Evolutionary conservation across 768 basidiomycete species (phyloP).

Genomic region (Mycena rebaudengoi): DNA sequence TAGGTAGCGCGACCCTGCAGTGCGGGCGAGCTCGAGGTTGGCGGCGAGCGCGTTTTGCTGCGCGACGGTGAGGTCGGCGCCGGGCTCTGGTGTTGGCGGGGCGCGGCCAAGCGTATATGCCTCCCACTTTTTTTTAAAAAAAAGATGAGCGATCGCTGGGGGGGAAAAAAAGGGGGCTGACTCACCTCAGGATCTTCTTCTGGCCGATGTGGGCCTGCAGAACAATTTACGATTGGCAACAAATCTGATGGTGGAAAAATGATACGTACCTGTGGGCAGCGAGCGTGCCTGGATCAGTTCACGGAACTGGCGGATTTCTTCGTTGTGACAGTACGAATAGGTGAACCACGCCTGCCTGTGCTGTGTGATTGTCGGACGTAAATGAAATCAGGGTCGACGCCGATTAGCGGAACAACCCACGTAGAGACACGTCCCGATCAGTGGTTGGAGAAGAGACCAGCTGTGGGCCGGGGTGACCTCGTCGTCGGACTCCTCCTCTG

Average conservation of each 20-base stretch:
- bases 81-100: slow-evolving; percentile 63
- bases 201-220: slow-evolving; percentile 75
- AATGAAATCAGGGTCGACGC: slow-evolving; percentile 42
- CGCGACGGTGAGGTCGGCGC: slow-evolving; percentile 70
- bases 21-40: slow-evolving; percentile 81
- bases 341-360: slow-evolving; percentile 96
- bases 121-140: slow-evolving; percentile 63
- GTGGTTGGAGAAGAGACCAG: slow-evolving; percentile 84
- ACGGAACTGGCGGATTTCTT: slow-evolving; percentile 95
- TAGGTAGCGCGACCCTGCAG: slow-evolving; percentile 87
- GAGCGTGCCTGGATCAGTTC: slow-evolving; percentile 74
- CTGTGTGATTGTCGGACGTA: slow-evolving; percentile 59
- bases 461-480: slow-evolving; percentile 76
- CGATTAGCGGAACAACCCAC: slow-evolving; percentile 56
- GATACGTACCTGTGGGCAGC: slow-evolving; percentile 64
- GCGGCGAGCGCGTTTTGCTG: slow-evolving; percentile 70
- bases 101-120: slow-evolving; percentile 82
- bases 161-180: slow-evolving; percentile 33
- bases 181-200: slow-evolving; percentile 87
- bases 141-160: too few relatives aligned
- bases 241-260: slow-evolving; percentile 13
- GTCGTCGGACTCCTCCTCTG: slow-evolving; percentile 62
- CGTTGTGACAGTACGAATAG: slow-evolving; percentile 95
- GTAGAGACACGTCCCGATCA: slow-evolving; percentile 85
- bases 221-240: slow-evolving; percentile 26